Evolutionary conservation across 345 rosid species (phyloP).

Genomic region (Citrus hindsii): DNA sequence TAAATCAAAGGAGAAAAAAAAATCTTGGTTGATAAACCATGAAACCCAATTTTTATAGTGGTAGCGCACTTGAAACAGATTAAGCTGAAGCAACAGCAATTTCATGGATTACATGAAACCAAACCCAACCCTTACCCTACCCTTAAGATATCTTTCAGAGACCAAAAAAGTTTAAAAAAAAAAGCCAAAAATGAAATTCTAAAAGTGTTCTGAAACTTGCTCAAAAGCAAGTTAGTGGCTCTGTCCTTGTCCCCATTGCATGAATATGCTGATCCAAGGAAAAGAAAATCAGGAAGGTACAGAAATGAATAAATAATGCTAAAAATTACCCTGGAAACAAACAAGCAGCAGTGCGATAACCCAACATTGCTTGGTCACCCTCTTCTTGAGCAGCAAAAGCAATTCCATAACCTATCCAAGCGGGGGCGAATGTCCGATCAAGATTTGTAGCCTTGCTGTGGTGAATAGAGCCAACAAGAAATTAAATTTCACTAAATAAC

Average conservation of each 20-base stretch:
- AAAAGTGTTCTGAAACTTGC: background rate
- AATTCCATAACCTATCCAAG: slow-evolving; percentile 93
- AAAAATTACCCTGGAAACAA: slow-evolving; percentile 88
- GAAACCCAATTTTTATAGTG: too few species aligned
- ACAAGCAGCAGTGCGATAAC: slow-evolving; percentile 91
- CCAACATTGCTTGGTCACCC: slow-evolving; percentile 98
- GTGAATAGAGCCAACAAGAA: slow-evolving; percentile 10
- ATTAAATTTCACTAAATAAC: slow-evolving; percentile 9
- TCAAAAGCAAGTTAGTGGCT: too few species aligned
- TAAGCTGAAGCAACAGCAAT: background rate
- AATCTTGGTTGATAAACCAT: background rate
- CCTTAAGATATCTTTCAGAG: background rate
- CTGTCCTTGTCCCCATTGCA: background rate
- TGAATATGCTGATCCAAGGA: background rate
- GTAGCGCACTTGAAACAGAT: background rate
- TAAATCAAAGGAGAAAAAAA: background rate
- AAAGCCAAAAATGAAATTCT: background rate
- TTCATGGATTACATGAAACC: background rate
- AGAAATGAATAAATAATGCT: background rate
- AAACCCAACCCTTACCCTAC: too few species aligned
- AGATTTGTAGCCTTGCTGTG: slow-evolving; percentile 83
- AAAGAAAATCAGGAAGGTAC: background rate
- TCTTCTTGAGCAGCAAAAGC: slow-evolving; percentile 88
- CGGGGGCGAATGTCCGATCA: slow-evolving; percentile 85
- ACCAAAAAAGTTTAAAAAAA: too few species aligned